phyloP scores from a whole-genome alignment of 345 rosid genomes.

The Clausena lansium region DNA sequence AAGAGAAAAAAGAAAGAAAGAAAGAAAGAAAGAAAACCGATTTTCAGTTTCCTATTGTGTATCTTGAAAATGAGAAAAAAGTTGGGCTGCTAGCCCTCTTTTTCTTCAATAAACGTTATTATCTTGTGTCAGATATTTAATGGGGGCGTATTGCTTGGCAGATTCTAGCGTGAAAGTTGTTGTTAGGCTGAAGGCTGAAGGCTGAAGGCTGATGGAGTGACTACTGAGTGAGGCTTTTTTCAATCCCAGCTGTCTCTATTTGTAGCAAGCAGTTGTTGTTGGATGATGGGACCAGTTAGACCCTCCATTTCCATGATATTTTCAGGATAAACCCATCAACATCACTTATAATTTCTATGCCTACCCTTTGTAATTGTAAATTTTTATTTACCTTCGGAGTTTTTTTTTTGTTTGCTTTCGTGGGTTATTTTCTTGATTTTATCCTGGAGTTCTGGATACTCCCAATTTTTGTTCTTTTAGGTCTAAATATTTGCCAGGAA shows the following conservation, averaged over 20 bases:
- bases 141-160: slow-evolving; percentile 27
- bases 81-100: background rate
- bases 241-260: slow-evolving; percentile 38
- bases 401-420: slow-evolving; percentile 12
- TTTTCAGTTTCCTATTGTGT: background rate
- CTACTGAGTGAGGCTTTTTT: slow-evolving; percentile 24
- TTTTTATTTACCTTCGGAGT: background rate
- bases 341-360: slow-evolving; percentile 49
- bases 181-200: slow-evolving; percentile 12
- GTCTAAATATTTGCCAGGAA: slow-evolving; percentile 7
- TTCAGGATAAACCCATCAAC: slow-evolving; percentile 53
- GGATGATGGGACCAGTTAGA: slow-evolving; percentile 47
- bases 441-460: slow-evolving; percentile 24
- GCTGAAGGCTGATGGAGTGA: slow-evolving; percentile 2
- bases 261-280: slow-evolving; percentile 37
- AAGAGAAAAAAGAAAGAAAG: too few relatives aligned
- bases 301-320: slow-evolving; percentile 38
- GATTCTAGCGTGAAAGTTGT: slow-evolving; percentile 37
- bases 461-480: slow-evolving; percentile 33
- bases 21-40: background rate
- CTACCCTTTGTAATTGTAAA: slow-evolving; percentile 36
- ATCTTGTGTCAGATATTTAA: slow-evolving; percentile 45
- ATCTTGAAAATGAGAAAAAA: background rate
- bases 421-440: slow-evolving; percentile 11
- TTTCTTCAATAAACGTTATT: slow-evolving; percentile 10